Evolutionary conservation across 192 early-diverging fungal species (phyloP), one percentile per base, ranked within the genome.

Genomic region (Coemansia sp.): DNA sequence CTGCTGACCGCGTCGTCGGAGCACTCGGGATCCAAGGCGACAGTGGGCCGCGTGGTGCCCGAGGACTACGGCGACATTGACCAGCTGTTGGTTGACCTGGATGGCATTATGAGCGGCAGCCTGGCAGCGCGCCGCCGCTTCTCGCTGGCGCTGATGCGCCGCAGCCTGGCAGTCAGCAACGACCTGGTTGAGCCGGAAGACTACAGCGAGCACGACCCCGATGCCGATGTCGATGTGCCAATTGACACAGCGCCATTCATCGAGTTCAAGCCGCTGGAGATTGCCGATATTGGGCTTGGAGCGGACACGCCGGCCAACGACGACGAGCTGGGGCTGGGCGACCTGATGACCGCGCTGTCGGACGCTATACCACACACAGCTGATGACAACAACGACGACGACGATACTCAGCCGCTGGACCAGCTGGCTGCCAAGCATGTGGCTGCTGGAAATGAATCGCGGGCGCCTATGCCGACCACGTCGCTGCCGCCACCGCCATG

Each of bases 51-150:
- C 32, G 60, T 77, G 7, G 60, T 63, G 1, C 73, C 67, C 18
- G 73, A 77, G 14, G 73, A 77, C 60, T 77, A 77, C 27, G 68
- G 73, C 35, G 73, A 77, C 40, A 38, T 77, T 21, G 73, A 77
- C 46, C 55, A 60, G 53, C 64, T 77, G 10, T 60, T 77, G 24
- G 54, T 29, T 8, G 73, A 77, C 46, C 64, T 77, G 19, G 73
- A 77, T 12, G 73, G 73, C 12, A 77, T 77, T 10, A 77, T 69
- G 64, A 65, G 38, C 42, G 73, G 73, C 33, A 77, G 68, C 42
- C 47, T 67, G 29, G 68, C 67, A 21, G 73, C 73, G 24, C 73
- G 73, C 56, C 64, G 56, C 21, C 73, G 73, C 18, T 77, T 77
- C 32, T 77, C 73, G 47, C 56, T 77, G 25, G 64, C 68, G 0